A percentile compares a stretch with the other conserved stretches of the same genome.
These are phyloP conservation scores for Amborella trichopoda DNA, from an alignment of 164 flowering plant species.

Conservation along the genomic window DNA sequence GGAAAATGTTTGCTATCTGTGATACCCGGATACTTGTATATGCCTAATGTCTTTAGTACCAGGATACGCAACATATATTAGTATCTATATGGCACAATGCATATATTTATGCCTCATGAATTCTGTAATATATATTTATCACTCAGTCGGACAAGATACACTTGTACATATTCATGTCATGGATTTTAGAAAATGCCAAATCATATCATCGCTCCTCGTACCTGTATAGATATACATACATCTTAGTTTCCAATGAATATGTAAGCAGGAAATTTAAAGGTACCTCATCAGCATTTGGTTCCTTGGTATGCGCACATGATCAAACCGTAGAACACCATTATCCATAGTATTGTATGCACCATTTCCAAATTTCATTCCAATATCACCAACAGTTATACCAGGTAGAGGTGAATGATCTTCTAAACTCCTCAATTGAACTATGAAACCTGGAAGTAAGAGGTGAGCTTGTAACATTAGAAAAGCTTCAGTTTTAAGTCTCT, in stretches of 20 bases:
- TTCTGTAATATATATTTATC: too few relatives aligned
- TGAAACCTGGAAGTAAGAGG: slow-evolving; percentile 51
- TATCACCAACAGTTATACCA: slow-evolving; percentile 88
- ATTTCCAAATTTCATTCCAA: slow-evolving; percentile 97
- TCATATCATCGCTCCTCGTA: too few relatives aligned
- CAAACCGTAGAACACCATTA: slow-evolving; percentile 83
- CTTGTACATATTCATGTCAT: too few relatives aligned
- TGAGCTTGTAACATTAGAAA: background rate
- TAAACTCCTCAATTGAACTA: slow-evolving; percentile 85
- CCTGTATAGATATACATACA: background rate
- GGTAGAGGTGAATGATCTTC: slow-evolving; percentile 90
- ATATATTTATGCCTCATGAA: too few relatives aligned
- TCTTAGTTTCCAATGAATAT: too few relatives aligned
- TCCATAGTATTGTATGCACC: slow-evolving; percentile 96
- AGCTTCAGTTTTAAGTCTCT: background rate
- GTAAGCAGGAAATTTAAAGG: slow-evolving; percentile 6
- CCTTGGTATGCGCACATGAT: slow-evolving; percentile 90
- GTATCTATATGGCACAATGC: too few relatives aligned
- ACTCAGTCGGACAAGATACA: too few relatives aligned
- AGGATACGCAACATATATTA: too few relatives aligned
- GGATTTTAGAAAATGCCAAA: too few relatives aligned
- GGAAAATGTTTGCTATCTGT: too few relatives aligned
- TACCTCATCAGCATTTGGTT: slow-evolving; percentile 95
- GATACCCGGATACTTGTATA: too few relatives aligned
- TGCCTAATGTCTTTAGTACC: too few relatives aligned